Evolutionary conservation across 345 rosid genomes (phyloP).

Genomic region (Viola odorata): DNA sequence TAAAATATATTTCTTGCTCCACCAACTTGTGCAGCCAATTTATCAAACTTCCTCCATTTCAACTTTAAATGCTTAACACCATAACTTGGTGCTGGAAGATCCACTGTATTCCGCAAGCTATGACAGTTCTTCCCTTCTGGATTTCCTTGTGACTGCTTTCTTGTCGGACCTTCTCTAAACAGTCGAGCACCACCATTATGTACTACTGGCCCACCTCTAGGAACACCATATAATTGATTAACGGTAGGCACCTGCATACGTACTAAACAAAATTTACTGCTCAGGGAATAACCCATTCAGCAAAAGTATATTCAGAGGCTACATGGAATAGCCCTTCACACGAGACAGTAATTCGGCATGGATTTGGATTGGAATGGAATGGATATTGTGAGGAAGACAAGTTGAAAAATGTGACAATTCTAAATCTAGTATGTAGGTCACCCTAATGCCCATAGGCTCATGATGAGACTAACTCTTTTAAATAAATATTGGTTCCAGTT

Average conservation of each 20-base stretch:
- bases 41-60: constrained; percentile 73
- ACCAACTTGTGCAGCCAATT: constrained; percentile 54
- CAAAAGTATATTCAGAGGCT: no score
- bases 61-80: constrained; percentile 44
- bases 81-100: constrained; percentile 21
- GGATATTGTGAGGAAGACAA: background rate
- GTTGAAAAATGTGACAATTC: background rate
- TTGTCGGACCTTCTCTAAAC: constrained; percentile 10
- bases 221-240: constrained; percentile 37
- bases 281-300: constrained; percentile 28
- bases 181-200: constrained; percentile 26
- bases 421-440: no score
- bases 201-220: constrained; percentile 26
- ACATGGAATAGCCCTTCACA: no score
- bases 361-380: background rate
- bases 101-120: constrained; percentile 29
- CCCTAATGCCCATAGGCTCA: no score
- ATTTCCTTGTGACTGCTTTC: constrained; percentile 17
- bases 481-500: no score
- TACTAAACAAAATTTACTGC: constrained; percentile 65
- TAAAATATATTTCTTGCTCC: constrained; percentile 71
- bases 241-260: constrained; percentile 62
- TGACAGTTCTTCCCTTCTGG: constrained; percentile 23
- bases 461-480: no score
- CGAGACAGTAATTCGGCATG: no score